Base-by-base conservation (phyloP, 179 eudicot species). In the Dionaea muscipula region DNA sequence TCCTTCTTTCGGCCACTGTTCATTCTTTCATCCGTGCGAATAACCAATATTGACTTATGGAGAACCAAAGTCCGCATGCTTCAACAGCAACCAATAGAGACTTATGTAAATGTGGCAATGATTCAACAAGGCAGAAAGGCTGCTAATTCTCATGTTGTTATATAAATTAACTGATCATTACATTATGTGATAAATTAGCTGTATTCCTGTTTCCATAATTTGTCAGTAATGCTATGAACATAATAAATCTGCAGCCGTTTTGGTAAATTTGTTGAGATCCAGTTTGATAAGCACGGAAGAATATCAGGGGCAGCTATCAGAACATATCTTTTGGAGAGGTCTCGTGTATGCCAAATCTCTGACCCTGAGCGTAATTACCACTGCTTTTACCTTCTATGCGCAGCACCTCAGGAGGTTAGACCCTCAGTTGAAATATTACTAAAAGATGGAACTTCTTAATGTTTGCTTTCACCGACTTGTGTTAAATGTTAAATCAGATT, bases 251-350 rank as follows among this genome's bases (percentile, higher is more conserved):
- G 78, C 87, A 91, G 98, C 41, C 98, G 98, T 61, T 91, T 91
- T 62, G 98, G 98, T 59, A 91, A 91, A 78, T 91, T 91, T 63
- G 95, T 86, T 51, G 98, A 91, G 84, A 86, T 91, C 64, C 98
- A 91, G 55, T 91, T 91, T 69, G 95, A 91, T 78, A 86, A 84
- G 75, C 85, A 82, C 57, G 98, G 98, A 58, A 82, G 95, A 78
- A 91, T 91, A 75, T 91, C 98, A 38, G 98, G 98, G 74, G 98
- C 98, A 45, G 95, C 98, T 47, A 80, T 91, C 68, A 83, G 98
- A 71, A 91, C 98, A 26, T 91, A 91, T 66, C 95, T 91, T 62
- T 71, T 91, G 47, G 98, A 91, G 73, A 73, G 98, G 71, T 91
- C 98, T 68, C 90, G 98, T 68, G 98, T 91, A 68, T 81, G 90